These are phyloP conservation scores for Sphaerulina musiva DNA, from an alignment of 2,329 filamentous ascomycete species.

Conservation along the genomic window DNA sequence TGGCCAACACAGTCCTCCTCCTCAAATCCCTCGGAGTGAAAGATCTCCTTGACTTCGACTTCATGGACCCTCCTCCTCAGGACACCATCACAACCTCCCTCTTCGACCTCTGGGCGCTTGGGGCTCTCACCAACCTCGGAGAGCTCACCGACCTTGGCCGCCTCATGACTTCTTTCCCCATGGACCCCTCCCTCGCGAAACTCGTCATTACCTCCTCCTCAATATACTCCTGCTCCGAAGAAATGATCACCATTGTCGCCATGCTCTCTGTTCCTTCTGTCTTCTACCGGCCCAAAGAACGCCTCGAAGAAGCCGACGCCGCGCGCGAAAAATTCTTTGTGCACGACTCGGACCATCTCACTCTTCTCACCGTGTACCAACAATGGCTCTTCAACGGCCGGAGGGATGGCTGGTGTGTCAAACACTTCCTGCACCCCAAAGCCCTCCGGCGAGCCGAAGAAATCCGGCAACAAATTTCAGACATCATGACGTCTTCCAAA, in stretches of 20 bases:
- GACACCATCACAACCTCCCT: conserved; percentile 96
- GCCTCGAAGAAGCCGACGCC: conserved; percentile 91
- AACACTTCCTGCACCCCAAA: conserved; percentile 94
- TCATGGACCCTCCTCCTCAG: conserved; percentile 97
- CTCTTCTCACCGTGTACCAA: conserved; percentile 87
- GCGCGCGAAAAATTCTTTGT: conserved; percentile 98
- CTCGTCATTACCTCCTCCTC: conserved; percentile 78
- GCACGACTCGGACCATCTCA: conserved; percentile 92
- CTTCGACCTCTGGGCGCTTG: conserved; percentile 94
- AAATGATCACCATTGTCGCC: conserved; percentile 96
- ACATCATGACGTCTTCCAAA: conserved; percentile 91
- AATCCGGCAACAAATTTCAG: conserved; percentile 84
- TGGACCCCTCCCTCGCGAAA: conserved; percentile 94
- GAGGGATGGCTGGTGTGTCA: conserved; percentile 84
- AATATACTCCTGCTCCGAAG: conserved; percentile 80
- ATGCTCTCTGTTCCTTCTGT: conserved; percentile 97
- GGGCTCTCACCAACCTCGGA: conserved; percentile 86
- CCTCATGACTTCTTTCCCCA: conserved; percentile 95
- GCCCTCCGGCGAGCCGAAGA: conserved; percentile 85
- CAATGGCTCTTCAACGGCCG: conserved; percentile 91
- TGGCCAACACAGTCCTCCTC: conserved; percentile 88
- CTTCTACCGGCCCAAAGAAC: conserved; percentile 94
- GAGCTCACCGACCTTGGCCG: conserved; percentile 80
- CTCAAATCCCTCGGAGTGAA: conserved; percentile 92
- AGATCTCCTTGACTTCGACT: conserved; percentile 92